phyloP scores from a whole-genome alignment of 2,329 filamentous ascomycete species.

The Sporothrix brunneoviolacea region DNA sequence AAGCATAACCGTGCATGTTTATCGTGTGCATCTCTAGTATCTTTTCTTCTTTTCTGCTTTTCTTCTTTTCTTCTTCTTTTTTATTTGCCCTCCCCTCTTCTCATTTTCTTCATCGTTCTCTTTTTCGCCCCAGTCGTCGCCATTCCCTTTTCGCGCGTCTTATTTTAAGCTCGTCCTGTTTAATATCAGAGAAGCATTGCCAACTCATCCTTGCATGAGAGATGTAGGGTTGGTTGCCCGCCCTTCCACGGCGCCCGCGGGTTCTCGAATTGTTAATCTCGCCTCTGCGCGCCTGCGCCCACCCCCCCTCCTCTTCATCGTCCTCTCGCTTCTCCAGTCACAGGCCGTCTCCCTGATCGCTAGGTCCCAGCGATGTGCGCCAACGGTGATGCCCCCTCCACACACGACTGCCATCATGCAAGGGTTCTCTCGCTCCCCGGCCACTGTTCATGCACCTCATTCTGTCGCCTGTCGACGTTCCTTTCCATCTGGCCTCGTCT shows the following conservation, averaged over 20 bases:
- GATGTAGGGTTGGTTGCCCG: conserved; percentile 11
- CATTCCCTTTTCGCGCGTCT: neutral
- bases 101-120: neutral
- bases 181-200: conserved; percentile 54
- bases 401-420: conserved; percentile 20
- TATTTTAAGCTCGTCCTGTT: conserved; percentile 16
- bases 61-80: too few relatives aligned
- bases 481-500: neutral
- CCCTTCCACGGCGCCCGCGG: conserved; percentile 25
- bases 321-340: conserved; percentile 24
- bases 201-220: conserved; percentile 73
- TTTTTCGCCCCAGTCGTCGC: neutral
- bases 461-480: conserved; percentile 14
- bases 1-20: too few relatives aligned
- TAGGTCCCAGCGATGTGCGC: conserved; percentile 16
- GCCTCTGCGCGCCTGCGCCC: neutral
- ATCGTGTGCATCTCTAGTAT: too few relatives aligned
- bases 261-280: conserved; percentile 2
- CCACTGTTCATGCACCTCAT: conserved; percentile 42
- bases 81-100: too few relatives aligned
- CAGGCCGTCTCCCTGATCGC: conserved; percentile 14
- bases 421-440: conserved; percentile 24
- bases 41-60: too few relatives aligned
- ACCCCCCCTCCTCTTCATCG: neutral
- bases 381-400: conserved; percentile 13